Evolutionary conservation across 2,329 filamentous ascomycete species (phyloP).

Genomic region (Aureobasidium sp.): DNA sequence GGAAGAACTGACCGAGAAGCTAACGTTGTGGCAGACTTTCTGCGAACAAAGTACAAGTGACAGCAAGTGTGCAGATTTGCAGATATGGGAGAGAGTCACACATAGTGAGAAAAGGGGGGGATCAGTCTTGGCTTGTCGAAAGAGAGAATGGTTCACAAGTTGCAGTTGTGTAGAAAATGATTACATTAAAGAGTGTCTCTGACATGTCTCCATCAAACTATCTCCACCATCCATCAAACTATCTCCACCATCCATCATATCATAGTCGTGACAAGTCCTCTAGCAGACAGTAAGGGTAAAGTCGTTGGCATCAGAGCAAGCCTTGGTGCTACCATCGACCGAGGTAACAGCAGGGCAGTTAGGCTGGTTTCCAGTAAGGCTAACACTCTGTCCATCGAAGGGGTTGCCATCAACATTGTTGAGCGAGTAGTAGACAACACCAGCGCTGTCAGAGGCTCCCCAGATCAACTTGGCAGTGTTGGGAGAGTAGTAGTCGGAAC

Average conservation of each 20-base stretch:
- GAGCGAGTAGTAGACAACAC: slow-evolving; percentile 26
- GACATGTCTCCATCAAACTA: not conserved
- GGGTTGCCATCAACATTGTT: slow-evolving; percentile 24
- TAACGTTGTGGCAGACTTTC: not conserved
- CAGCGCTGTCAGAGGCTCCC: slow-evolving; percentile 20
- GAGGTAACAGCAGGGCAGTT: slow-evolving; percentile 3
- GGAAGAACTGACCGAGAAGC: not conserved
- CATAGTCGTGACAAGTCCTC: not conserved
- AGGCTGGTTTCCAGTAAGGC: slow-evolving; percentile 15
- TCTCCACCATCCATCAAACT: not conserved
- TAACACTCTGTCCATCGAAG: slow-evolving; percentile 20
- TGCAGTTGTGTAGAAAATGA: not conserved
- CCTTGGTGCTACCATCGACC: slow-evolving; percentile 5
- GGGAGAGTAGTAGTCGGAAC: slow-evolving; percentile 21
- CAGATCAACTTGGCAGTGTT: slow-evolving; percentile 24
- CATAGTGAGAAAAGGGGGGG: no score
- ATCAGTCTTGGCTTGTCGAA: no score
- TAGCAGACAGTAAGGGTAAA: slow-evolving; percentile 15
- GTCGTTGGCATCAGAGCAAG: slow-evolving; percentile 14
- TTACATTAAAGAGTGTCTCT: not conserved
- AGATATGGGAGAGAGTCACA: no score
- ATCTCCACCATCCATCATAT: not conserved
- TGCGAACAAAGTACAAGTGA: no score
- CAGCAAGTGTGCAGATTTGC: no score
- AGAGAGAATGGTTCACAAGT: no score